Conservation (phyloP, 805 yeast genomes). For the Cyberlindnera xishuangbannaensis region DNA sequence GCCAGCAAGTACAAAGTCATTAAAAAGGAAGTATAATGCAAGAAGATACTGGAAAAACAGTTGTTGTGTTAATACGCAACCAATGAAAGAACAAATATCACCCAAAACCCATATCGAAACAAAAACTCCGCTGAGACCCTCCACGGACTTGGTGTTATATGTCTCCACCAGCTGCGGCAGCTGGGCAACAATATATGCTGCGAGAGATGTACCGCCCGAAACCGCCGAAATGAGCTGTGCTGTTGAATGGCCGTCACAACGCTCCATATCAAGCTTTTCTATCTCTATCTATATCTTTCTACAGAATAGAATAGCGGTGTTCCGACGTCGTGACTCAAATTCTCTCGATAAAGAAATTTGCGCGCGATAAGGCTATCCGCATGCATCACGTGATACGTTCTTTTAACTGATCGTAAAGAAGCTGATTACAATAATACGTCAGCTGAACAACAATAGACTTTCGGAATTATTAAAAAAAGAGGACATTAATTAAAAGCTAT, state of each 20-base stretch:
- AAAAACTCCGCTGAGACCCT: conserved; percentile 50
- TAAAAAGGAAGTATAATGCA: conserved; percentile 66
- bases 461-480: too few species aligned
- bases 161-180: conserved; percentile 55
- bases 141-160: conserved; percentile 50
- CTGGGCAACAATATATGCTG: conserved; percentile 42
- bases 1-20: conserved; percentile 59
- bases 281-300: background rate
- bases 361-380: background rate
- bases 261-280: background rate
- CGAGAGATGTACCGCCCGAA: conserved; percentile 40
- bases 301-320: background rate
- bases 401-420: too few species aligned
- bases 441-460: too few species aligned
- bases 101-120: conserved; percentile 40
- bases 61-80: conserved; percentile 73
- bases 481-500: too few species aligned
- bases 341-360: background rate
- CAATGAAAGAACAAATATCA: conserved; percentile 48
- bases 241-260: conserved; percentile 12
- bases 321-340: background rate
- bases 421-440: too few species aligned
- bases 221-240: conserved; percentile 25
- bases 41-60: conserved; percentile 73
- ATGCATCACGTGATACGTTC: too few species aligned